phyloP scores from a whole-genome alignment of 1,139 yeast genomes.

The Candida neerlandica region DNA sequence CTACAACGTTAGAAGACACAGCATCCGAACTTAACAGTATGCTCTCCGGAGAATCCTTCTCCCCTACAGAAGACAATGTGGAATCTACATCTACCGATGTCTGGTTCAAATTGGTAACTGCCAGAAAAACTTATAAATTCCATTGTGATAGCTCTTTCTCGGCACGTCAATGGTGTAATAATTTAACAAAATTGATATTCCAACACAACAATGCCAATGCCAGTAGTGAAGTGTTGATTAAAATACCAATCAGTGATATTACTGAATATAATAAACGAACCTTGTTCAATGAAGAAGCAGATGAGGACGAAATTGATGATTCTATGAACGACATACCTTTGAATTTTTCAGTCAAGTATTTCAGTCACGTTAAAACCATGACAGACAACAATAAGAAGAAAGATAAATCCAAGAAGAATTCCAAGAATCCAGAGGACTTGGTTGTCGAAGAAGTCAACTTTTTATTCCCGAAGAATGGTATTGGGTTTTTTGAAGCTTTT shows the following conservation, averaged over 20 bases:
- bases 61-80: slow-evolving; percentile 27
- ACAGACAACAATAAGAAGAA: slow-evolving; percentile 10
- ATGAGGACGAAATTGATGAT: slow-evolving; percentile 13
- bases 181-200: slow-evolving; percentile 75
- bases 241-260: slow-evolving; percentile 74
- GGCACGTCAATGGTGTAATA: slow-evolving; percentile 81
- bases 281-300: slow-evolving; percentile 23
- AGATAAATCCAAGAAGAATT: slow-evolving; percentile 13
- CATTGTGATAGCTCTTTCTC: slow-evolving; percentile 71
- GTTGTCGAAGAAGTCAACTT: slow-evolving; percentile 70
- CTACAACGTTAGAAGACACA: slow-evolving; percentile 18
- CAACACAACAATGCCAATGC: slow-evolving; percentile 60
- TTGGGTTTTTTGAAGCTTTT: slow-evolving; percentile 28
- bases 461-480: slow-evolving; percentile 56
- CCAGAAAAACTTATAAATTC: slow-evolving; percentile 61
- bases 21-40: slow-evolving; percentile 22
- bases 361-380: slow-evolving; percentile 5
- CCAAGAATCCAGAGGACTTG: slow-evolving; percentile 7
- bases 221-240: slow-evolving; percentile 73
- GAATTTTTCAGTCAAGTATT: slow-evolving; percentile 26
- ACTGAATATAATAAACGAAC: slow-evolving; percentile 52
- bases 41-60: slow-evolving; percentile 25
- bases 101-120: slow-evolving; percentile 60
- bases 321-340: slow-evolving; percentile 23
- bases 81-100: slow-evolving; percentile 36